Conservation (phyloP, 2,329 filamentous ascomycete species). For the Colletotrichum abscissum region DNA sequence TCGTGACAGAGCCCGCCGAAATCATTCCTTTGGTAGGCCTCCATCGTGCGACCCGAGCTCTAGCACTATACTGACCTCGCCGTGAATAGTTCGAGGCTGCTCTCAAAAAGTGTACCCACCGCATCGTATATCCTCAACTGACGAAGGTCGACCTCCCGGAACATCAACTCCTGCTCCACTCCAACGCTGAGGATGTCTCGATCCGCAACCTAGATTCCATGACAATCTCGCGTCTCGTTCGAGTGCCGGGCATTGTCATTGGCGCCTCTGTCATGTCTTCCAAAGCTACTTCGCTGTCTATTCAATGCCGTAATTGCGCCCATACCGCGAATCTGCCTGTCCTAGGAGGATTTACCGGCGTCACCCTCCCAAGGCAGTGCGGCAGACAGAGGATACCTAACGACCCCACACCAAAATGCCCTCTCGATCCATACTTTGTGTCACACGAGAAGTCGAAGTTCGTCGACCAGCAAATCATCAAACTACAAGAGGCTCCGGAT, state of each 20-base stretch:
- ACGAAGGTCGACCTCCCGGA: slow-evolving; percentile 78
- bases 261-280: slow-evolving; percentile 96
- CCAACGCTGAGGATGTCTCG: slow-evolving; percentile 87
- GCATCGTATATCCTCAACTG: slow-evolving; percentile 88
- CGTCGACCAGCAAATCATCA: slow-evolving; percentile 97
- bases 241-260: slow-evolving; percentile 97
- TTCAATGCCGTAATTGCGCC: slow-evolving; percentile 90
- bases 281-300: slow-evolving; percentile 87
- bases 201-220: slow-evolving; percentile 94
- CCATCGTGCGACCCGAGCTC: background rate
- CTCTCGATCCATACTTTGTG: slow-evolving; percentile 95
- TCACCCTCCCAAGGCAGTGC: slow-evolving; percentile 86
- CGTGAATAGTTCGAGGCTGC: slow-evolving; percentile 85
- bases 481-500: slow-evolving; percentile 96
- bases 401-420: slow-evolving; percentile 80
- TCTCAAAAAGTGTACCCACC: slow-evolving; percentile 89
- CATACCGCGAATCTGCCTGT: slow-evolving; percentile 78
- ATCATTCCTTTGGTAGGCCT: slow-evolving; percentile 85
- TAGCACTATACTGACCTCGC: slow-evolving; percentile 11
- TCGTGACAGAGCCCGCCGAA: slow-evolving; percentile 90
- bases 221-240: slow-evolving; percentile 92
- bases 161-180: slow-evolving; percentile 95
- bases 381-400: slow-evolving; percentile 70
- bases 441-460: slow-evolving; percentile 94
- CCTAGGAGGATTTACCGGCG: slow-evolving; percentile 86